Base-by-base conservation (phyloP, 352 stramenopile species). In the Globisporangium solare region DNA sequence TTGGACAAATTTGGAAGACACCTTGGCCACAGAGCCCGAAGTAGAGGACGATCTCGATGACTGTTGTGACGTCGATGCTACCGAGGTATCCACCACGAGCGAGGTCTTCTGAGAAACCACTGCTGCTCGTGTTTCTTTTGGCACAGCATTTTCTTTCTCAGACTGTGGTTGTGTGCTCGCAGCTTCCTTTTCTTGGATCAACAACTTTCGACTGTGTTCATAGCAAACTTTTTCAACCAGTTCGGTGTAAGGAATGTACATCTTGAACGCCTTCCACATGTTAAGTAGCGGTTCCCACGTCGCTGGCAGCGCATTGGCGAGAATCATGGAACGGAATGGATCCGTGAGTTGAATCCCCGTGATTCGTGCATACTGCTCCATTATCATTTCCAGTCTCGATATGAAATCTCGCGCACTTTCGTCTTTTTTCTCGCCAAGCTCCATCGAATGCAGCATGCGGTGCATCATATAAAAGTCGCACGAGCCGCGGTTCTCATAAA, bases 401-500 rank as follows among this genome's bases (percentile, higher is more conserved):
- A 80, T 56, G 43, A 80, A 80, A 54, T 80, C 71, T 6, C 39
- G 63, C 39, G 56, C 58, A 10, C 64, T 56, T 27, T 80, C 71
- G 18, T 58, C 60, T 20, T 77, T 73, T 43, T 27, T 27, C 24
- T 80, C 71, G 2, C 71, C 71, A n/a, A 80, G 60, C 24, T 59
- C 61, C 50, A 80, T 77, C 42, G 66, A 56, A 22, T 80, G 63
- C 51, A 80, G n/a, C 41, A 75, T 65, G 2, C 71, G 71, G 37
- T 80, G 71, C 71, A 75, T 73, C 43, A 64, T 66, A 55, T 73
- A 71, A 42, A 77, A 55, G 27, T 80, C 63, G 8, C 70, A 60
- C 31, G 21, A 67, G 20, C 52, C 71, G 21, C 60, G 59, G 21
- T 74, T 73, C 51, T 56, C 71, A 51, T 80, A 80, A 47, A 80